phyloP scores from a whole-genome alignment of 352 stramenopile genomes.

The Pythium folliculosum region DNA sequence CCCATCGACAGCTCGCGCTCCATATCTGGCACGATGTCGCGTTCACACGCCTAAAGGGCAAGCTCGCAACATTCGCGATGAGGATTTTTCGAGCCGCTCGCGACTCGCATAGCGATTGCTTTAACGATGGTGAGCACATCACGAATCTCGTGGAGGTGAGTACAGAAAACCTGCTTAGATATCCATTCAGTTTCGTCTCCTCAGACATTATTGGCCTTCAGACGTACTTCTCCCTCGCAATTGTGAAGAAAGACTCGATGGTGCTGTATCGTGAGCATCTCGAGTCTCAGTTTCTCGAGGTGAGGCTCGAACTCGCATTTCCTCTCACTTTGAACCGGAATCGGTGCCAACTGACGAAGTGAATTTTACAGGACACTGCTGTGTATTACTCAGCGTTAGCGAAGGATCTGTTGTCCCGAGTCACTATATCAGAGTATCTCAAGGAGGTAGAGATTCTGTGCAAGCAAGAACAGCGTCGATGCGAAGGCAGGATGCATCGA shows the following conservation, averaged over 20 bases:
- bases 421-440: slow-evolving; percentile 79
- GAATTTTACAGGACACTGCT: slow-evolving; percentile 51
- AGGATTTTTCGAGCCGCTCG: slow-evolving; percentile 66
- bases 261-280: slow-evolving; percentile 80
- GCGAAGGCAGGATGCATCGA: slow-evolving; percentile 72
- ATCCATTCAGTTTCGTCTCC: not conserved
- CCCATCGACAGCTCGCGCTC: slow-evolving; percentile 56
- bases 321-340: no score
- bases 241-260: slow-evolving; percentile 80
- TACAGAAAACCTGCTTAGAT: not conserved
- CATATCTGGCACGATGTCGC: slow-evolving; percentile 87
- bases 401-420: slow-evolving; percentile 56
- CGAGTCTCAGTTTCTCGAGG: slow-evolving; percentile 62
- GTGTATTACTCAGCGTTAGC: slow-evolving; percentile 71
- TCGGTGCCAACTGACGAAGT: not conserved
- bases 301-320: not conserved
- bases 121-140: slow-evolving; percentile 74
- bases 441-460: slow-evolving; percentile 68
- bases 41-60: slow-evolving; percentile 71
- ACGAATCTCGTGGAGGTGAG: slow-evolving; percentile 66
- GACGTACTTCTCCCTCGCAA: slow-evolving; percentile 77
- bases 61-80: slow-evolving; percentile 62
- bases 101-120: slow-evolving; percentile 53
- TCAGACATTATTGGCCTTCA: slow-evolving; percentile 16
- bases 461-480: slow-evolving; percentile 78